Evolutionary conservation across 2,329 filamentous ascomycete species (phyloP), one percentile per base, ranked within the genome.

Genomic region (Simplicillium sp.): DNA sequence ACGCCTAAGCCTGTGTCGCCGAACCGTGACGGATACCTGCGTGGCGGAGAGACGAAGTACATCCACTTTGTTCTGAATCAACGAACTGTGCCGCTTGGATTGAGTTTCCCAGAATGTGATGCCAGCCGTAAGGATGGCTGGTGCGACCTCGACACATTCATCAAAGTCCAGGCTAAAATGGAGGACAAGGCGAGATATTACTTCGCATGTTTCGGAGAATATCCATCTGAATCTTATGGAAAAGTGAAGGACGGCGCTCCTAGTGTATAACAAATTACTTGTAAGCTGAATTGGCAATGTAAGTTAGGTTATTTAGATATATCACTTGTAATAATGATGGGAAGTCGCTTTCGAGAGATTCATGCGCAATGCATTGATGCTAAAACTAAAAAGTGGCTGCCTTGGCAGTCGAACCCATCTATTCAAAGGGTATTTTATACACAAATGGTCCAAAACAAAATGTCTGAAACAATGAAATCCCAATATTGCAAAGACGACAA

Each of bases 1-100:
- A 69, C 83, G 0, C 84, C 83, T 0, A 67, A 73, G 29, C 81
- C 82, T 0, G 64, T 88, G 3, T 62, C 64, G 12, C 65, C 74
- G 0, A 66, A 74, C 41, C 68, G 80, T 2, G 66, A 67, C 3
- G 65, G 68, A 7, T 83, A 81, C 46, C 51, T 59, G 3, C 59
- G 66, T 1, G 75, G 71, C 3, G 57, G 55, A 1, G 67, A 76
- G 51, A 87, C 81, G 1, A 75, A 66, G 40, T 88, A 88, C 56
- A 68, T 88, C 6, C 83, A 87, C 56, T 84, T 88, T 51, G 60
- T 87, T 3, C 68, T 87, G 35, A 87, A 87, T 56, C 82, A 87
- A 60, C 68, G 84, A 25, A 88, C 83, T 0, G 52, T 88, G 1
- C 84, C 84, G 2, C 64, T 88, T 1, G 80, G 82, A 7, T 59